Percentiles rank a stretch among this genome's conserved stretches.
These are phyloP conservation scores for Solanum sparsipilum DNA, from an alignment of 257 asterid genomes.

Conservation along the genomic window DNA sequence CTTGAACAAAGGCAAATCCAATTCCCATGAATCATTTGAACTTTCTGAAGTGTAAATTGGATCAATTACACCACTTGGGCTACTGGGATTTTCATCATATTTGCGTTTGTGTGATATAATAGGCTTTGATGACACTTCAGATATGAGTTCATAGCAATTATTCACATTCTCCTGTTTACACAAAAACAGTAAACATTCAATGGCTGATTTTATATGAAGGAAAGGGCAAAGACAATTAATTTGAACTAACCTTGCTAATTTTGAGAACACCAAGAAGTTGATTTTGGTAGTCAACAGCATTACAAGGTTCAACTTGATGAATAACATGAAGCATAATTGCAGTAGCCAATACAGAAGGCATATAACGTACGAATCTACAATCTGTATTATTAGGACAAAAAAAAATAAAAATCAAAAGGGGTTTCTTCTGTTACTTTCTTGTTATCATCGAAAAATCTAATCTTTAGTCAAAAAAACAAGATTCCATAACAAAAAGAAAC, in stretches of 20 bases:
- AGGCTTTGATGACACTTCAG: constrained; percentile 5
- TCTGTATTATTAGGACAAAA: constrained; percentile 26
- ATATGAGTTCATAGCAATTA: constrained; percentile 46
- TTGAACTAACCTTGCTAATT: constrained; percentile 46
- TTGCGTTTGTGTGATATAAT: constrained; percentile 33
- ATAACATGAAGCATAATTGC: constrained; percentile 85
- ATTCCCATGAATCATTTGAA: constrained; percentile 35
- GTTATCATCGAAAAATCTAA: constrained; percentile 1
- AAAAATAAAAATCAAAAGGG: neutral
- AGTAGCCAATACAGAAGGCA: constrained; percentile 74
- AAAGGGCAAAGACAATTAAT: neutral
- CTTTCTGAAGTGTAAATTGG: constrained; percentile 23
- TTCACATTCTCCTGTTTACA: constrained; percentile 54
- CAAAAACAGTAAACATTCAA: neutral
- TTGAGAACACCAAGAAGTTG: constrained; percentile 67
- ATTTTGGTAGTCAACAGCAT: constrained; percentile 44
- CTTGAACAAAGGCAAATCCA: constrained; percentile 28
- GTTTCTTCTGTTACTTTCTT: neutral
- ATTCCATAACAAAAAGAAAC: neutral
- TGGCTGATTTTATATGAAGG: neutral
- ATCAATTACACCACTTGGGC: constrained; percentile 32
- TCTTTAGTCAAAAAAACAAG: constrained; percentile 4
- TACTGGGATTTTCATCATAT: constrained; percentile 9
- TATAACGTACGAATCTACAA: constrained; percentile 47
- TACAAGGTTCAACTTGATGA: constrained; percentile 42